These are phyloP conservation scores for Paramecium bursaria DNA, from an alignment of 73 alveolate genomes.

Conservation along the genomic window DNA sequence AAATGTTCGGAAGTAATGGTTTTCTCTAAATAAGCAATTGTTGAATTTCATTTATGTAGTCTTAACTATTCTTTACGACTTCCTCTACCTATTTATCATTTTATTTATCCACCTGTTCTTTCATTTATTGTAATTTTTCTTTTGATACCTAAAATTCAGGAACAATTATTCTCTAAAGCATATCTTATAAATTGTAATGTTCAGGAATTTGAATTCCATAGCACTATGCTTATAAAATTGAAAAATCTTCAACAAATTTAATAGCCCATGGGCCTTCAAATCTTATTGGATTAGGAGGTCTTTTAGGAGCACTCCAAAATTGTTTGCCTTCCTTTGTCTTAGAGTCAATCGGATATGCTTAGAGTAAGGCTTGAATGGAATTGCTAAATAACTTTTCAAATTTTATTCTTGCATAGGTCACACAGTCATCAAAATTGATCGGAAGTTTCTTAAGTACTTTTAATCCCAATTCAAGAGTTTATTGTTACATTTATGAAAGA, in stretches of 20 bases:
- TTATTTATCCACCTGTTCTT: slow-evolving; percentile 73
- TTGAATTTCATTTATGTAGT: slow-evolving; percentile 66
- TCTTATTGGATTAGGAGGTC: slow-evolving; percentile 84
- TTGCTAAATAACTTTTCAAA: slow-evolving; percentile 78
- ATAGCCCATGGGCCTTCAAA: slow-evolving; percentile 76
- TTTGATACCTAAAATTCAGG: slow-evolving; percentile 74
- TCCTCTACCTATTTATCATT: slow-evolving; percentile 72
- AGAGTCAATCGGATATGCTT: slow-evolving; percentile 88
- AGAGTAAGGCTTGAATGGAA: slow-evolving; percentile 76
- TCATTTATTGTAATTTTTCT: slow-evolving; percentile 76
- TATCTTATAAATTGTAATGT: background rate
- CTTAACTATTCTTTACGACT: slow-evolving; percentile 68
- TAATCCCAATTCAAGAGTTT: slow-evolving; percentile 78
- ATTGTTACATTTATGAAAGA: slow-evolving; percentile 78
- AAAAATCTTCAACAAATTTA: slow-evolving; percentile 79
- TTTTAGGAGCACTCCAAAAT: slow-evolving; percentile 97
- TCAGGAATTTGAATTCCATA: slow-evolving; percentile 80
- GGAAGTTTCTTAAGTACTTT: slow-evolving; percentile 73
- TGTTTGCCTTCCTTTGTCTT: slow-evolving; percentile 92
- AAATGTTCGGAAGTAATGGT: slow-evolving; percentile 62
- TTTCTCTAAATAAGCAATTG: slow-evolving; percentile 37
- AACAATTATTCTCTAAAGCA: slow-evolving; percentile 14
- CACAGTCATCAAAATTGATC: slow-evolving; percentile 80
- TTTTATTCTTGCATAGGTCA: slow-evolving; percentile 76
- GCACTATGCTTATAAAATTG: slow-evolving; percentile 84